Evolutionary conservation across 345 rosid species (phyloP), one percentile per base, ranked within the genome.

Genomic region (Acer negundo): DNA sequence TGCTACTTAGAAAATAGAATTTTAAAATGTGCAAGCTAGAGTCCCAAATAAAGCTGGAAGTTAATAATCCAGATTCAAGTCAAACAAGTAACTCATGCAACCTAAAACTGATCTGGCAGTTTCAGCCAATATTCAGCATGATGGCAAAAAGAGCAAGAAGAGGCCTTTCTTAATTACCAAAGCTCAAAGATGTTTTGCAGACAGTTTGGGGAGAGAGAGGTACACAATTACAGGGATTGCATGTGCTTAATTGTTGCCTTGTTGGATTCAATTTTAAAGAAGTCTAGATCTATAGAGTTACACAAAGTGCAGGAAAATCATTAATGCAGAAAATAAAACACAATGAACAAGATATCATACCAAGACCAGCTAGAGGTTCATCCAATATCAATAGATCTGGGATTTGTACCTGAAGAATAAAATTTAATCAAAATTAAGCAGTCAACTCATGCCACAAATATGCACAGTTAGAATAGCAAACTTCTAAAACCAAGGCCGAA

Each of bases 311-410:
- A 67, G 67, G 62, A 66, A 8, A 53, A 53, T 49, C 17, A 71
- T 51, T 22, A 13, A 38, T 11, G 63, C 13, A 9, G 55, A 56
- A 86, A 67, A 44, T n/a, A 70, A 47, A 77, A 78, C 38, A 58
- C 20, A 80, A 55, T 1, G 75, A 76, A 82, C 71, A 20, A 61
- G 74, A 76, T 46, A 9, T 51, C 90, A 78, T 92, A 93, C 97
- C 99, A 79, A 93, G 97, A 80, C 99, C 99, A 77, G 97, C 97
- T 72, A 95, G 97, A 69, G 98, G 99, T 80, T 95, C 98, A 73
- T 95, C 99, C 89, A 93, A 76, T 82, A 95, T 89, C 83, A 95
- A 65, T 63, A 92, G 76, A 79, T 93, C 94, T 70, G 98, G 99
- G 55, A 91, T 91, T 80, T 91, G 91, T 46, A 90, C 96, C 98